Conservation (phyloP, 2,329 filamentous ascomycete genomes). For the Claviceps quebecensis region DNA sequence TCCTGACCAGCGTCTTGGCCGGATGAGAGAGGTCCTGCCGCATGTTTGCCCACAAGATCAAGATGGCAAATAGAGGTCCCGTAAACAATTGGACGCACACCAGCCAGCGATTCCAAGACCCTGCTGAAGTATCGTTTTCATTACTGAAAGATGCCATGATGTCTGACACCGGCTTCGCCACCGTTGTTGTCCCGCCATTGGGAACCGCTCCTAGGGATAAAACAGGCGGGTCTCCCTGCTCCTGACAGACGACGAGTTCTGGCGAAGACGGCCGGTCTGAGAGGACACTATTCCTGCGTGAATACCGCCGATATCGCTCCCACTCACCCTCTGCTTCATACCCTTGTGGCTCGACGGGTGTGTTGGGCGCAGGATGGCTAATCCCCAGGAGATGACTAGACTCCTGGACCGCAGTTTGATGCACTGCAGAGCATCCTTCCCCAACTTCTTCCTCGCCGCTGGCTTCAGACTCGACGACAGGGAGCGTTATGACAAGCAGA, state of each 20-base stretch:
- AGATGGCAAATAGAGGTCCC: conserved; percentile 67
- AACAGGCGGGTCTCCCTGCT: conserved; percentile 11
- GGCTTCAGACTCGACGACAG: conserved; percentile 66
- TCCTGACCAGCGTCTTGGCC: conserved; percentile 35
- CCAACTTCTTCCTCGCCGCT: conserved; percentile 26
- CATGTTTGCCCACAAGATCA: conserved; percentile 61
- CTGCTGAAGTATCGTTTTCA: conserved; percentile 28
- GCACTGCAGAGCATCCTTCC: conserved; percentile 17
- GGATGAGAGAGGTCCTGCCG: conserved; percentile 42
- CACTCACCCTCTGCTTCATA: conserved; percentile 39
- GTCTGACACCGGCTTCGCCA: conserved; percentile 19
- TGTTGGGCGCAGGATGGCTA: conserved; percentile 19
- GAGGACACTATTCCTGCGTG: conserved; percentile 16
- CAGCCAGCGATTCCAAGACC: conserved; percentile 80
- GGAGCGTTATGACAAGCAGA: conserved; percentile 75
- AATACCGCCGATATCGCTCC: conserved; percentile 42
- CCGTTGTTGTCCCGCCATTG: neutral
- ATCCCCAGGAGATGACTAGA: conserved; percentile 12
- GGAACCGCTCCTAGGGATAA: conserved; percentile 1
- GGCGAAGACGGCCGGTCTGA: conserved; percentile 7
- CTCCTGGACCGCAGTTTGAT: conserved; percentile 16
- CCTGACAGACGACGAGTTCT: conserved; percentile 2
- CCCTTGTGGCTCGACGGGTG: conserved; percentile 20
- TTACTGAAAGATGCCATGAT: conserved; percentile 17
- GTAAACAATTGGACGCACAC: conserved; percentile 74